These are phyloP conservation scores for Penicillium sp. DNA, from an alignment of 2,329 filamentous ascomycete genomes.

Conservation along the genomic window DNA sequence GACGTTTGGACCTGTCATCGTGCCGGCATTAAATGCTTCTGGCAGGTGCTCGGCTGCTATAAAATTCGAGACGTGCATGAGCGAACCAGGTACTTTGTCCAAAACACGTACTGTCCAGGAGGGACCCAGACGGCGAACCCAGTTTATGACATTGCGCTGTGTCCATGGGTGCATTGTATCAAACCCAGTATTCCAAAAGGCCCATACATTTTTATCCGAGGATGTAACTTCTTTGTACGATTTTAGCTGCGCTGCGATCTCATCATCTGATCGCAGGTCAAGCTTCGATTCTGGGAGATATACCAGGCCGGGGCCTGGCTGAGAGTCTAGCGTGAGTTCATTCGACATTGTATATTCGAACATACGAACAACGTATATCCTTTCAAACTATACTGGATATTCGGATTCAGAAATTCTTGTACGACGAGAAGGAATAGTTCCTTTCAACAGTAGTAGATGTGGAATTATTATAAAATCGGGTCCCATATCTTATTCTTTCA, in stretches of 20 bases:
- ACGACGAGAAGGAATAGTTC: neutral
- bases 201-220: slow-evolving; percentile 40
- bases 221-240: slow-evolving; percentile 24
- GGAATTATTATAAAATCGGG: neutral
- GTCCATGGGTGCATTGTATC: slow-evolving; percentile 36
- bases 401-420: neutral
- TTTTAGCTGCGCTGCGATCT: slow-evolving; percentile 17
- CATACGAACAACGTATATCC: neutral
- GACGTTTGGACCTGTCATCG: slow-evolving; percentile 43
- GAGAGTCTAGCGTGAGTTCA: neutral
- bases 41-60: slow-evolving; percentile 35
- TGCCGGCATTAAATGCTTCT: slow-evolving; percentile 39
- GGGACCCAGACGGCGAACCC: slow-evolving; percentile 37
- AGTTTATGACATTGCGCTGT: slow-evolving; percentile 39
- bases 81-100: slow-evolving; percentile 33
- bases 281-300: neutral
- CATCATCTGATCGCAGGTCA: slow-evolving; percentile 7
- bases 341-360: neutral
- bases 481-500: neutral
- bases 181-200: slow-evolving; percentile 38
- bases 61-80: slow-evolving; percentile 38
- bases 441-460: neutral
- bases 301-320: neutral
- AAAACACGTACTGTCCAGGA: slow-evolving; percentile 43
- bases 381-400: neutral